phyloP scores from a whole-genome alignment of 768 basidiomycete genomes.

The Mycena polygramma region DNA sequence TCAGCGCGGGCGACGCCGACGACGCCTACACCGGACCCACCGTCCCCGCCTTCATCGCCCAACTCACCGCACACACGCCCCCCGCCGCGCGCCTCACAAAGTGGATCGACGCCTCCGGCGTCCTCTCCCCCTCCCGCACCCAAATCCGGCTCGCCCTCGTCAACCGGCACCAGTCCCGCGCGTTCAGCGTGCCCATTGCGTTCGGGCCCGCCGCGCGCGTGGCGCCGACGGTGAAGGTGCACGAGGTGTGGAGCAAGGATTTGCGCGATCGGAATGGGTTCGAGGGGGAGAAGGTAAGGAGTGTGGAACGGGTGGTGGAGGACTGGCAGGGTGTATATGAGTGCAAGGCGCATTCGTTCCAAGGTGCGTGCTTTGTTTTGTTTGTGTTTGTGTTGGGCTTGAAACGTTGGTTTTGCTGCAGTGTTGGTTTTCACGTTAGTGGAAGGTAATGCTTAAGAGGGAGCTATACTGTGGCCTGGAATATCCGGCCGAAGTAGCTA shows the following conservation, averaged over 20 bases:
- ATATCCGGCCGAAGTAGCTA: too few relatives aligned
- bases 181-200: slow-evolving; percentile 53
- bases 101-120: slow-evolving; percentile 64
- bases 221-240: slow-evolving; percentile 50
- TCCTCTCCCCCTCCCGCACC: slow-evolving; percentile 48
- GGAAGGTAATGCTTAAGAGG: neutral
- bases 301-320: slow-evolving; percentile 41
- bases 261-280: slow-evolving; percentile 59
- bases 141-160: slow-evolving; percentile 67
- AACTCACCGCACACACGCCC: slow-evolving; percentile 52
- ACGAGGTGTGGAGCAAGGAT: slow-evolving; percentile 67
- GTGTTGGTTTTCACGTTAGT: slow-evolving; percentile 16
- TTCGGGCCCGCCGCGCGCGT: slow-evolving; percentile 50
- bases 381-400: too few relatives aligned
- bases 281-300: slow-evolving; percentile 57
- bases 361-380: slow-evolving; percentile 44
- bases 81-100: slow-evolving; percentile 53
- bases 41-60: slow-evolving; percentile 64
- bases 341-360: slow-evolving; percentile 64
- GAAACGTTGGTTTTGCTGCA: too few relatives aligned
- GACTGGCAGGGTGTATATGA: slow-evolving; percentile 53
- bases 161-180: slow-evolving; percentile 59
- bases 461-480: too few relatives aligned
- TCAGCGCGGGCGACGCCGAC: slow-evolving; percentile 46
- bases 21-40: slow-evolving; percentile 58